Base-by-base conservation (phyloP, 768 basidiomycete genomes). In the Wakefieldia striispora region DNA sequence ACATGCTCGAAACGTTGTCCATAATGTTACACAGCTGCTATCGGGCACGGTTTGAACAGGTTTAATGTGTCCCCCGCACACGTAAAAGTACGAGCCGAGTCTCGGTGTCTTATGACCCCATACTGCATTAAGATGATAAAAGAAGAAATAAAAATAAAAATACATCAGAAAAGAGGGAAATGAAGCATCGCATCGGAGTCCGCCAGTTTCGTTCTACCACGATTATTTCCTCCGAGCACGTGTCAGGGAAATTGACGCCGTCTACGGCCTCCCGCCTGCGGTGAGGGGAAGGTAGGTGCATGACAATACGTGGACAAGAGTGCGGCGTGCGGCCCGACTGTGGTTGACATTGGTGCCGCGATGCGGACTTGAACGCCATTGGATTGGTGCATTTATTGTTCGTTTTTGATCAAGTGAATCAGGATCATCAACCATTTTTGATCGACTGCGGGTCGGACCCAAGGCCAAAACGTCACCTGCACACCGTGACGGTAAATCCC, bases 401-500 rank as follows among this genome's bases (percentile, higher is more conserved):
- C 33, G 16, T 33, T 33, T 33, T 50, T 26, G 41, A 59, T 49
- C 33, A 33, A 4, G 33, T 6, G 40, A 45, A 56, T 38, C 24
- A 31, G 38, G 50, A 47, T 59, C 49, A 48, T 43, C 31, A 43
- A 44, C 40, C 49, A 12, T 35, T 26, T 45, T 24, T 33, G 33
- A 33, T 33, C 33, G 43, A n/a, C 40, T 44, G 49, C 43, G 36
- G 31, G 31, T 19, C 37, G 33, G 33, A 16, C 45, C 29, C 26
- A 45, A 24, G 14, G 35, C 50, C 35, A 39, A 45, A 51, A 45
- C 4, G 19, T 14, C 21, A 42, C 35, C 39, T 42, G 42, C 34
- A 47, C 38, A 27, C n/a, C n/a, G n/a, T n/a, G n/a, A n/a, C 37
- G 21, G 49, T 49, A 51, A 51, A 59, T 47, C 60, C 19, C 20